Percentiles rank a stretch among this genome's conserved stretches.
Conservation (phyloP, 2,329 filamentous ascomycete species). For the Trichoderma aggressivum region DNA sequence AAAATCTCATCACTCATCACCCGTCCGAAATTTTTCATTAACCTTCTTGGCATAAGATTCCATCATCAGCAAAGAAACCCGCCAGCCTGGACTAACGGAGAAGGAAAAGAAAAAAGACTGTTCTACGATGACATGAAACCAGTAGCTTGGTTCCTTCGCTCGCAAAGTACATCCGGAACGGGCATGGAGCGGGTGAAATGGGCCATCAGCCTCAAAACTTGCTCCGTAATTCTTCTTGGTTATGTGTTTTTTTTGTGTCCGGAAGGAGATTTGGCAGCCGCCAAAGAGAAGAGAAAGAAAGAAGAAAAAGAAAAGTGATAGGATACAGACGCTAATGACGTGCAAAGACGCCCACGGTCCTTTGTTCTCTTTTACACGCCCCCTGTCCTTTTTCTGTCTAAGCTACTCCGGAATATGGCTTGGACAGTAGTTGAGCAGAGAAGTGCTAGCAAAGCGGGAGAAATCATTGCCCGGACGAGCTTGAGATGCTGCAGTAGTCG, state of each 20-base stretch:
- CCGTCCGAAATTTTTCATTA: not conserved
- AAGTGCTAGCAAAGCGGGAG: not conserved
- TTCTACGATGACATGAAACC: not conserved
- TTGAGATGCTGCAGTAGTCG: not conserved
- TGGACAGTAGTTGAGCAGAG: not conserved
- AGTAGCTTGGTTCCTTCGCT: not conserved
- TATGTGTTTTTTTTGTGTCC: not conserved
- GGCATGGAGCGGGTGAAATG: not conserved
- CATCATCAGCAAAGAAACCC: not conserved
- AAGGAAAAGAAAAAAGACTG: not conserved
- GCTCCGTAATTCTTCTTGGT: not conserved
- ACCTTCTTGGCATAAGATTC: not conserved
- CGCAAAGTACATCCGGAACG: not conserved
- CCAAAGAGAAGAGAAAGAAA: not conserved
- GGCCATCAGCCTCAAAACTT: not conserved
- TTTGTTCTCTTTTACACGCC: not conserved
- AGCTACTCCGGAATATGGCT: not conserved
- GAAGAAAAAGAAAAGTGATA: not conserved
- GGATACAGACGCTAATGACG: not conserved
- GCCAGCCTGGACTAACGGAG: not conserved
- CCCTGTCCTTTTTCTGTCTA: not conserved
- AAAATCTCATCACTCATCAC: not conserved
- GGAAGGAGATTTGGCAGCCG: not conserved
- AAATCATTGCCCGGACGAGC: not conserved
- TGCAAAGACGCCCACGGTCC: not conserved